Base-by-base conservation (phyloP, 2,329 filamentous ascomycete species). In the Nemania diffusa region DNA sequence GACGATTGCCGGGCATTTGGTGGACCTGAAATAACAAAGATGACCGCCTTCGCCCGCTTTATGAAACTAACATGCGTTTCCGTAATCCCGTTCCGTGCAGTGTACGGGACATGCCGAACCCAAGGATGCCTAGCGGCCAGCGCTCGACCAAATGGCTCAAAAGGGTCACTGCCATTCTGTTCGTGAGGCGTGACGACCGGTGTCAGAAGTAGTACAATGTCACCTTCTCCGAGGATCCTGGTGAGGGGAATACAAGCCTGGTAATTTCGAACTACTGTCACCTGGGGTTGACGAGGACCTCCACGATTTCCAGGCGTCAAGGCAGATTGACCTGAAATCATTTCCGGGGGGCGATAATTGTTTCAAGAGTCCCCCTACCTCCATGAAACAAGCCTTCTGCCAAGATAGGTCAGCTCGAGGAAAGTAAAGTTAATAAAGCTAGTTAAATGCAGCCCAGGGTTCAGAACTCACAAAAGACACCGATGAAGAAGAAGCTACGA, bases 51-150 rank as follows among this genome's bases (percentile, higher is more conserved):
- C 3, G 89, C 88, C 62, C 86, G 81, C 64, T 83, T 84, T 60
- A 92, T 84, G 72, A 91, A 91, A 58, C 84, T 84, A 56, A 85
- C 79, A 77, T 94, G 89, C 51, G 87, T 84, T 24, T 84, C 82
- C 2, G 88, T 91, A 76, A 92, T 88, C 48, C 90, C 90, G 65
- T 83, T 79, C 59, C 84, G 83, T 53, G 88, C 85, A 5, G 88
- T 87, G 73, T 92, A 94, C 5, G 92, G 91, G 50, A 93, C 87
- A 75, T 94, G 92, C 22, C 90, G 87, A 68, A 94, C 83, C 77
- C 83, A 84, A 2, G 84, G 80, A 73, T 91, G 89, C 71, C 85
- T 83, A 56, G 79, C 81, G 56, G 88, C 86, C 56, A 94, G 78
- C 51, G 88, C 85, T 69, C 85, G 84, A 22, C 91, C 92, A 20